Evolutionary conservation across 2,329 filamentous ascomycete species (phyloP).

Genomic region (Claviceps sp.): DNA sequence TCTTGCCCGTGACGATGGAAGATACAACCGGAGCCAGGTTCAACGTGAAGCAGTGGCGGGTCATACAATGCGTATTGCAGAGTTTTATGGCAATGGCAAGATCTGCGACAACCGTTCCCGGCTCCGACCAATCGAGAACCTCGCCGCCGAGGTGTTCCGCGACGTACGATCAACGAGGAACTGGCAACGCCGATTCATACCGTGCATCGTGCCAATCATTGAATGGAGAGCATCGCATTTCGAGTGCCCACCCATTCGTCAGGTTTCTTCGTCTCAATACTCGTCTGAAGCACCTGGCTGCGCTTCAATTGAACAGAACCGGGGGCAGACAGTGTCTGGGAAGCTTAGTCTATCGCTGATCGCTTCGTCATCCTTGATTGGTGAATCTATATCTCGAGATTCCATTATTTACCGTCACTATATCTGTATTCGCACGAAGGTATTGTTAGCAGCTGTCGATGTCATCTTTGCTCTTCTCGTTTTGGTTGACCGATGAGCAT

Average conservation of each 20-base stretch:
- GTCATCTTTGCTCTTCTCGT: too few species aligned
- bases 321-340: background rate
- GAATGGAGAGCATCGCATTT: background rate
- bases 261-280: background rate
- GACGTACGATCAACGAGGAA: background rate
- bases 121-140: conserved; percentile 32
- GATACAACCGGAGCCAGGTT: background rate
- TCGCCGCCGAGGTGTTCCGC: conserved; percentile 18
- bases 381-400: conserved; percentile 35
- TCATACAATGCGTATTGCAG: conserved; percentile 10
- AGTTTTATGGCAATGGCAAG: conserved; percentile 19
- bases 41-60: conserved; percentile 4
- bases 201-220: background rate
- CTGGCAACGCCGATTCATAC: conserved; percentile 9
- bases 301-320: too few species aligned
- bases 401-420: conserved; percentile 37
- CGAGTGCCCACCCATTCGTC: background rate
- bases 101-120: conserved; percentile 34
- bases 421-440: conserved; percentile 30
- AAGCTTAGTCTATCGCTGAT: background rate
- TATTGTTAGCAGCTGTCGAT: too few species aligned
- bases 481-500: too few species aligned
- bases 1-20: background rate
- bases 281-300: background rate
- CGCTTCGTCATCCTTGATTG: conserved; percentile 22